Base-by-base conservation (phyloP, 495 filamentous ascomycete genomes). In the Cryomyces minteri region DNA sequence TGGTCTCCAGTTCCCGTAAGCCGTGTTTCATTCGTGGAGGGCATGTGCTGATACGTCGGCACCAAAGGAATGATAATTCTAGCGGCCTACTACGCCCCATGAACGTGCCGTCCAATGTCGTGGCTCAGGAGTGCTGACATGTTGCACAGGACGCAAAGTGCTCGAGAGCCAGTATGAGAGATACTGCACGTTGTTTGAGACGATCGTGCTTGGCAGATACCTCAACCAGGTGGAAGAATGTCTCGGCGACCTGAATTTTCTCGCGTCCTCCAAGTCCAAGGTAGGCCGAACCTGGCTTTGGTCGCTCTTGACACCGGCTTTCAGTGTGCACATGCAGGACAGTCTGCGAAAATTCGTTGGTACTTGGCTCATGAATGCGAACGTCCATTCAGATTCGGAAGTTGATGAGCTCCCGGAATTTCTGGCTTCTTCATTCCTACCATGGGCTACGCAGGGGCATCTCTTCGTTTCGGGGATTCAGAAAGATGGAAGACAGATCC, bases 201-300 rank as follows among this genome's bases (percentile, higher is more conserved):
- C 51, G 8, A 53, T 67, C 10, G 51, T 63, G 7, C 51, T 67
- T 9, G 57, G 54, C 32, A 49, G 64, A 6, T 65, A 65, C 47
- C 41, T 58, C 28, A 67, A 67, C 46, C 64, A 67, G 45, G 54
- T 63, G 11, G 32, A 59, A 34, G 64, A 55, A 5, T 60, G 61
- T 44, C 41, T 59, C 25, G 38, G 34, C n/a, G 62, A 64, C 14
- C 51, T 66, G 3, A 43, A 53, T 12, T 40, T 42, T 5, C 44
- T 65, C 1, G 41, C 54, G 28, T 43, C 48, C 5, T 11, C 54
- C 14, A 36, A 36, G 4, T 58, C 50, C 7, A n/a, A 48, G 0
- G 36, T 60, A 5, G 28, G 43, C 14, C 18, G 43, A 7, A 41
- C 39, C 30, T 60, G 57, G 57, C 44, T 58, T 10, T 48, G 32